Conservation (phyloP, 2,329 filamentous ascomycete species). For the Raffaelea arxii region DNA sequence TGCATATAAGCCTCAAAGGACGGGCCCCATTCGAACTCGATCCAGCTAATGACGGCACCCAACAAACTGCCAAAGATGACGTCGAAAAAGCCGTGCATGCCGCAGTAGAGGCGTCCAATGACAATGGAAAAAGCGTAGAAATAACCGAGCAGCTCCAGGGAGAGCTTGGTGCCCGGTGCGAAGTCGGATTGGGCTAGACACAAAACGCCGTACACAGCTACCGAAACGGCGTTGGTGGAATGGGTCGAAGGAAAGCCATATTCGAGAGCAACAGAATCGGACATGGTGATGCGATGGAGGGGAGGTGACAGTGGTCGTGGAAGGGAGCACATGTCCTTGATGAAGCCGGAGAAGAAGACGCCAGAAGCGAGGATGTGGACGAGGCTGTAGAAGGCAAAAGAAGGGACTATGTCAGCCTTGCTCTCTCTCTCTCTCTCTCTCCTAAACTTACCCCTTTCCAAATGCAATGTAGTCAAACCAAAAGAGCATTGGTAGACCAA, state of each 20-base stretch:
- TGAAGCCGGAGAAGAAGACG: slow-evolving; percentile 81
- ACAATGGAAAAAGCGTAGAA: slow-evolving; percentile 86
- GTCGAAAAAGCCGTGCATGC: slow-evolving; percentile 96
- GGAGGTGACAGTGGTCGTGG: slow-evolving; percentile 88
- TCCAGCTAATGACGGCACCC: slow-evolving; percentile 53
- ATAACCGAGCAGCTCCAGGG: slow-evolving; percentile 62
- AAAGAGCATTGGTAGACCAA: slow-evolving; percentile 86
- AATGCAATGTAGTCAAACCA: slow-evolving; percentile 86
- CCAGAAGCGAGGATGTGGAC: slow-evolving; percentile 70
- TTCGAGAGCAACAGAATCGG: slow-evolving; percentile 84
- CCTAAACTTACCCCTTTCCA: slow-evolving; percentile 66
- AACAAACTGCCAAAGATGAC: slow-evolving; percentile 72
- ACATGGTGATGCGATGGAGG: slow-evolving; percentile 93
- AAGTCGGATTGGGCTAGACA: slow-evolving; percentile 58
- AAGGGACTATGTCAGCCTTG: not conserved
- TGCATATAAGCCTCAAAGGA: slow-evolving; percentile 63
- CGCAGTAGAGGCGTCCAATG: slow-evolving; percentile 86
- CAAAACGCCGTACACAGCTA: slow-evolving; percentile 69
- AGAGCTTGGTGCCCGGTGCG: slow-evolving; percentile 45
- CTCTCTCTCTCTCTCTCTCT: not conserved
- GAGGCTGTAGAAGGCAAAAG: slow-evolving; percentile 30
- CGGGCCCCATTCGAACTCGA: slow-evolving; percentile 52
- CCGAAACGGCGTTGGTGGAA: slow-evolving; percentile 92
- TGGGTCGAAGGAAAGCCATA: slow-evolving; percentile 98
- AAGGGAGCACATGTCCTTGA: slow-evolving; percentile 90